phyloP scores from a whole-genome alignment of 306 rosid species.

The Inga laurina region DNA sequence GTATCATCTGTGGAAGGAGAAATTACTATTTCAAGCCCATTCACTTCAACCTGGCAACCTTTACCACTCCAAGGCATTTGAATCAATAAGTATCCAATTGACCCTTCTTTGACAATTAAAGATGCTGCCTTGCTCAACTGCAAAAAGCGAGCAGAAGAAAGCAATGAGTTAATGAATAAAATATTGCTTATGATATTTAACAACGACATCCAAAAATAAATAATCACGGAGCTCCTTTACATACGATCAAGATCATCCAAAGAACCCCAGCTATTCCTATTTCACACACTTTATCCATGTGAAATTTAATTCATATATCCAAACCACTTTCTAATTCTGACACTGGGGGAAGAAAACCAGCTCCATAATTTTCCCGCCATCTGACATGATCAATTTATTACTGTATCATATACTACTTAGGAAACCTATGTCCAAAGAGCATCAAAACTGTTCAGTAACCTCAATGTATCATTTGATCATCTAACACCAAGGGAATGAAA shows the following conservation, averaged over 20 bases:
- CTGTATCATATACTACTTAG: not conserved
- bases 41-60: constrained; percentile 88
- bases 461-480: not conserved
- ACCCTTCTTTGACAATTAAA: constrained; percentile 77
- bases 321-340: not conserved
- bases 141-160: constrained; percentile 28
- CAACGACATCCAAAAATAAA: constrained; percentile 5
- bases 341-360: not conserved
- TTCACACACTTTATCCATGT: not conserved
- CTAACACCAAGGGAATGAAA: not conserved
- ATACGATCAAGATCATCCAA: not conserved
- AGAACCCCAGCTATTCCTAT: constrained; percentile 10
- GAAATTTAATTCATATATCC: not conserved
- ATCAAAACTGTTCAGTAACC: constrained; percentile 8
- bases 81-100: constrained; percentile 73
- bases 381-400: not conserved
- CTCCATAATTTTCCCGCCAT: not conserved
- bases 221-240: not conserved
- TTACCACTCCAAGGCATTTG: constrained; percentile 89
- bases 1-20: constrained; percentile 47
- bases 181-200: not conserved
- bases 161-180: not conserved
- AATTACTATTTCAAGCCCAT: constrained; percentile 85
- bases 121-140: constrained; percentile 65
- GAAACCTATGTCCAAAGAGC: constrained; percentile 1